Evolutionary conservation across 1,284 basidiomycete genomes (phyloP), one percentile per base, ranked within the genome.

Genomic region (Ceratobasidium papillatum): DNA sequence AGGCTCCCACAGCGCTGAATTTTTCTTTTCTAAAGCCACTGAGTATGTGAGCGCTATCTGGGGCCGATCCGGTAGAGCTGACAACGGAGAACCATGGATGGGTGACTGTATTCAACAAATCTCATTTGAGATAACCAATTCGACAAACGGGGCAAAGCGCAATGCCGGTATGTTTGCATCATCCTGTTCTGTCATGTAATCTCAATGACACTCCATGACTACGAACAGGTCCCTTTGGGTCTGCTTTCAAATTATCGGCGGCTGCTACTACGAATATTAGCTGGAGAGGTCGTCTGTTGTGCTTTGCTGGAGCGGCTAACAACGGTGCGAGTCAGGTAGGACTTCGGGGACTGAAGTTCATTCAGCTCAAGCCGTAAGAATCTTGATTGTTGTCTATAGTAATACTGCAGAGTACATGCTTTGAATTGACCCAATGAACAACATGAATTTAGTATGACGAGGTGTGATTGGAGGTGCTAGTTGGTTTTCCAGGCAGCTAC

Each of bases 81-180:
- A 25, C 8, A 58, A 58, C 56, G 56, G 56, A 17, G 30, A 58
- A 32, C 32, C 56, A n/a, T 58, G 56, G 56, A 58, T 58, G 56
- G 56, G 56, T 32, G 56, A 58, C 56, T 58, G 56, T 19, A 36
- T 58, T 14, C 59, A 61, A 25, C 59, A 61, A 41, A 36, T 63
- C 11, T 3, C 5, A 17, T 45, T 63, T 3, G 41, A 45, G 22
- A 47, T 63, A 8, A 63, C 61, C 3, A 63, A 63, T 19, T 63
- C 61, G 11, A 30, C 41, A 22, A 63, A 27, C 9, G 61, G 61
- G 43, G 61, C 61, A 0, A 43, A 63, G n/a, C 61, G 61, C 17
- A 47, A 3, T 7, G 41, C 9, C 22, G 61, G 61, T 63, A 63
- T 17, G 22, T 30, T 34, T 30, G 17, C 30, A 14, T 30, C 56